phyloP scores from a whole-genome alignment of 345 rosid genomes.

The Zanthoxylum bungeanum region DNA sequence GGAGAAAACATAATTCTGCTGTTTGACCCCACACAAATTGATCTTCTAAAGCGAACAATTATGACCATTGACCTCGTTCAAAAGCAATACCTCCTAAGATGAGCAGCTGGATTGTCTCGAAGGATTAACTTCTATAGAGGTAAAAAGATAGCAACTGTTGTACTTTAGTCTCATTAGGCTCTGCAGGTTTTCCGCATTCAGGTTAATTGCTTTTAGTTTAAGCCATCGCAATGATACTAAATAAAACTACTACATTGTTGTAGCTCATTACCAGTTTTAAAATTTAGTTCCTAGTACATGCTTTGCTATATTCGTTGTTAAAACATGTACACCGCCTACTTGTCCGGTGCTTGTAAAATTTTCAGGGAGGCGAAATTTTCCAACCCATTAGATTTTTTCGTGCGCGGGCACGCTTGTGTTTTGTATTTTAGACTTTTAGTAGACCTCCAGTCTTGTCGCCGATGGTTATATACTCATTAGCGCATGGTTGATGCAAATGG shows the following conservation, averaged over 20 bases:
- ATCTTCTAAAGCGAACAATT: neutral
- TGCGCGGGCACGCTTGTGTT: too few relatives aligned
- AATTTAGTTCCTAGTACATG: neutral
- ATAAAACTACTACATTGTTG: neutral
- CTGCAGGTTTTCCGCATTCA: neutral
- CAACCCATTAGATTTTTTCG: neutral
- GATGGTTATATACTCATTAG: neutral
- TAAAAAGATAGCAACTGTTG: neutral
- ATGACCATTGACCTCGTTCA: constrained; percentile 7
- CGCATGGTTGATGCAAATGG: neutral
- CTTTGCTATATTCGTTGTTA: neutral
- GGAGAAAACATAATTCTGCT: constrained; percentile 12
- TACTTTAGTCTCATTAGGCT: neutral
- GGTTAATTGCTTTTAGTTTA: neutral
- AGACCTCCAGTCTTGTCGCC: neutral
- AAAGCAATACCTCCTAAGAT: neutral
- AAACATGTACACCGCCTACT: neutral
- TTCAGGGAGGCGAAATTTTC: neutral
- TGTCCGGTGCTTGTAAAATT: neutral
- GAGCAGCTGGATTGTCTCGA: neutral
- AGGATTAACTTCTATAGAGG: neutral
- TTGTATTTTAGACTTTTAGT: too few relatives aligned
- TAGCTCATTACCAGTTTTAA: neutral
- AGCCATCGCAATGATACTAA: neutral
- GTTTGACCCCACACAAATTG: constrained; percentile 7